Base-by-base conservation (phyloP, 1,139 yeast genomes). In the Sugiyamaella castrensis region DNA sequence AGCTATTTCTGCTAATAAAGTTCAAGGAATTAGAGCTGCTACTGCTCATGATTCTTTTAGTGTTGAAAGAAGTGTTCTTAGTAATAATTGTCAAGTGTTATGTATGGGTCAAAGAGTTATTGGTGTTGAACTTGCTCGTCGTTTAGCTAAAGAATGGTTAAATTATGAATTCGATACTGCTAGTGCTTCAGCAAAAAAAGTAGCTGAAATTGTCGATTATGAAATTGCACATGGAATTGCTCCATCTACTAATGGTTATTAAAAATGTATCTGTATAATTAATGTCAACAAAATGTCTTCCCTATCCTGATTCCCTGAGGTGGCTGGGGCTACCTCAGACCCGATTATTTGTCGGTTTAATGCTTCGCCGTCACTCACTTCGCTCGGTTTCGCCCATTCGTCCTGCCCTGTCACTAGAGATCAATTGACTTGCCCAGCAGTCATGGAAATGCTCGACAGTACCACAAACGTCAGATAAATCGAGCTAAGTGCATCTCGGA, bases 71-170 rank as follows among this genome's bases (percentile, higher is more conserved):
- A 67, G 73, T 38, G 72, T 74, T 38, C 63, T 72, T 35, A 67
- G 73, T 16, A 74, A 74, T 56, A 64, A 74, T 54, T 69, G 74
- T 52, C 78, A 74, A 55, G 67, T 74, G 4, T 65, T 74, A 49
- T 74, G 78, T 57, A 71, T 74, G 76, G 78, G 78, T 1, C 73
- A 74, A 58, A 63, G 78, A 51, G 77, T 73, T n/a, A 64, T 74
- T 43, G 77, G 78, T 2, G 50, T 72, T 15, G 75, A 74, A 55
- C 65, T 74, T 32, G 77, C 77, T 10, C 61, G 70, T 50, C 64
- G 77, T 54, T 62, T 74, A 46, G 77, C 66, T 28, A 65, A 64
- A 43, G 78, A 74, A 54, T 74, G 77, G 77, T 55, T 74, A 36
- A 64, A 70, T 2, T 74, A 74, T 53, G 60, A 47, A 30, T 74